Percentiles rank a stretch among this genome's conserved stretches.
phyloP scores from a whole-genome alignment of 345 rosid species.

The Erucastrum elatum region DNA sequence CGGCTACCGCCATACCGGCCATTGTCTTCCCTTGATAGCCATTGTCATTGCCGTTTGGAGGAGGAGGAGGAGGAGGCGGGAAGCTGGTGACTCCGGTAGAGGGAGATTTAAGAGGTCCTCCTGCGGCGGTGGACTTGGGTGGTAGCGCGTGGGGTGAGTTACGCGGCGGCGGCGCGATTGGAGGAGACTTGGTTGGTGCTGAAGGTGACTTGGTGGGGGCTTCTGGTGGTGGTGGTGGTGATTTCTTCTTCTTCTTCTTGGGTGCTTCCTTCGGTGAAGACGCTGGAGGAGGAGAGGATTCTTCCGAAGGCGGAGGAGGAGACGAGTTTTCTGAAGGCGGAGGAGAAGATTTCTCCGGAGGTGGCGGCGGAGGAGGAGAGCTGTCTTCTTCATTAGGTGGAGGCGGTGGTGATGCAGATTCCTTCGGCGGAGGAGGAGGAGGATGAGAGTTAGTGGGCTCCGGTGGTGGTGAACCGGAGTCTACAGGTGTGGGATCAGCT shows the following conservation, averaged over 20 bases:
- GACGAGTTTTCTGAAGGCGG: neutral
- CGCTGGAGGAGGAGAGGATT: slow-evolving; percentile 29
- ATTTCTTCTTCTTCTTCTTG: neutral
- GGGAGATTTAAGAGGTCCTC: slow-evolving; percentile 30
- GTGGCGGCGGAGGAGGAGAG: slow-evolving; percentile 23
- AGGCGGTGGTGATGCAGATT: slow-evolving; percentile 26
- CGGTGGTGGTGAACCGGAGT: slow-evolving; percentile 38
- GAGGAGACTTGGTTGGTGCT: slow-evolving; percentile 26
- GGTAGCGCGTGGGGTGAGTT: slow-evolving; percentile 30
- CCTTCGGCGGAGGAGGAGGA: slow-evolving; percentile 29
- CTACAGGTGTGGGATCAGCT: slow-evolving; percentile 29
- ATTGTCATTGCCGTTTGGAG: neutral
- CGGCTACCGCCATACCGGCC: slow-evolving; percentile 49
- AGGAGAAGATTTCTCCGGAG: neutral
- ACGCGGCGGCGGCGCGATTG: neutral
- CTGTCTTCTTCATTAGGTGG: slow-evolving; percentile 11
- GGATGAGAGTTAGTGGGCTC: slow-evolving; percentile 33
- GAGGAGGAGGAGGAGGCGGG: slow-evolving; percentile 1
- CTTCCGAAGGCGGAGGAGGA: neutral
- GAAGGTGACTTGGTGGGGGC: slow-evolving; percentile 15
- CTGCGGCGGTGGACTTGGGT: slow-evolving; percentile 22
- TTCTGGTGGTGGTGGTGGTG: slow-evolving; percentile 3
- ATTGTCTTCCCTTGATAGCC: slow-evolving; percentile 28
- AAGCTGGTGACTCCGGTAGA: slow-evolving; percentile 16
- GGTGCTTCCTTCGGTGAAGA: slow-evolving; percentile 25